Percentiles rank a stretch among this genome's conserved stretches.
Evolutionary conservation across 257 asterid genomes (phyloP).

Genomic region (Solanum paucissectum): DNA sequence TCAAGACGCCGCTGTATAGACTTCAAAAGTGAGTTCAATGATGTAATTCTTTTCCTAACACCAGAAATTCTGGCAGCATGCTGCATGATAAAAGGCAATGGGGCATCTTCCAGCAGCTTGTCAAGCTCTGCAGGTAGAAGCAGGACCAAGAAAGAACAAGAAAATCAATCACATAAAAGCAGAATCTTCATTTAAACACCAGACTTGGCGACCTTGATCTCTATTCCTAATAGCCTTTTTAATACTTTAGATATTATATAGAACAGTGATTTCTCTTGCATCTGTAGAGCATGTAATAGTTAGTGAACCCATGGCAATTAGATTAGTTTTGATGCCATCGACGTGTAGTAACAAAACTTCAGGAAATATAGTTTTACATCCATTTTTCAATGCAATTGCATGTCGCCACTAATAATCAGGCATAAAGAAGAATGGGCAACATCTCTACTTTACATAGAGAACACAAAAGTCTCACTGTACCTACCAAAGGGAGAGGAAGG

Average conservation of each 20-base stretch:
- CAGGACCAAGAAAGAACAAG: neutral
- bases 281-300: neutral
- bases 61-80: constrained; percentile 82
- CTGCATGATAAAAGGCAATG: constrained; percentile 91
- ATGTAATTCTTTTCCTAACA: constrained; percentile 70
- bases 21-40: constrained; percentile 77
- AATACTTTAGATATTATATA: neutral
- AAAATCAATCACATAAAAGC: neutral
- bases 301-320: neutral
- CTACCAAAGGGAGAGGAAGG: neutral
- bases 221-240: neutral
- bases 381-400: neutral
- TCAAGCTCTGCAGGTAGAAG: constrained; percentile 64
- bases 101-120: constrained; percentile 86
- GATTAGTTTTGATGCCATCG: neutral
- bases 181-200: neutral
- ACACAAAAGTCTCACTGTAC: neutral
- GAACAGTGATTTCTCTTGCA: neutral
- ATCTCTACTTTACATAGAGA: neutral
- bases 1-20: constrained; percentile 78
- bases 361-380: neutral
- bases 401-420: neutral
- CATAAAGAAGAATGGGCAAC: neutral
- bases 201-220: neutral
- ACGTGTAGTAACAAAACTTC: neutral